These are phyloP conservation scores for Nitzschia sp. DNA, from an alignment of 108 stramenopile species.

Conservation along the genomic window DNA sequence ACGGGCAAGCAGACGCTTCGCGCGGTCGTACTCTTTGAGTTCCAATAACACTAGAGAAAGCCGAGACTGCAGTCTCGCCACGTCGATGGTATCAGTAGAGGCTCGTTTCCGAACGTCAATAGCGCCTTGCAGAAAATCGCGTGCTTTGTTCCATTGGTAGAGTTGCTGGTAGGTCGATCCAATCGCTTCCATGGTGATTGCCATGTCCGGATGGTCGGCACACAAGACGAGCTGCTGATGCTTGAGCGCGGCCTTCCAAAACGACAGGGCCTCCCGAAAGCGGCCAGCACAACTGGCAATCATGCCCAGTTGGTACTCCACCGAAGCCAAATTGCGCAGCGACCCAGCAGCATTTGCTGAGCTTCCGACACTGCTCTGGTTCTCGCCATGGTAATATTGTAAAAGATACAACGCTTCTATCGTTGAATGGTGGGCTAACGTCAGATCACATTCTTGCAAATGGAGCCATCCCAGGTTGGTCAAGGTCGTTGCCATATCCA, in stretches of 20 bases:
- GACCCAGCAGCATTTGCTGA: neutral
- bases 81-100: neutral
- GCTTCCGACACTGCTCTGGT: neutral
- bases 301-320: slow-evolving; percentile 14
- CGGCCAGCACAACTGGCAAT: slow-evolving; percentile 2
- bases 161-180: slow-evolving; percentile 5
- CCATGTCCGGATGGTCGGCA: neutral
- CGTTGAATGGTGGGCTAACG: slow-evolving; percentile 7
- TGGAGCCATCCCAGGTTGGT: slow-evolving; percentile 15
- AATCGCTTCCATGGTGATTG: slow-evolving; percentile 13
- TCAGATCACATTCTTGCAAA: slow-evolving; percentile 3
- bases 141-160: neutral
- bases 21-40: neutral
- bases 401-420: slow-evolving; percentile 17
- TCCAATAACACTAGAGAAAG: neutral
- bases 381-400: neutral
- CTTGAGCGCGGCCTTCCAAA: neutral
- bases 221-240: slow-evolving; percentile 4
- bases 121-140: neutral
- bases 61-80: slow-evolving; percentile 3
- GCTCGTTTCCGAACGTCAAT: slow-evolving; percentile 4
- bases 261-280: neutral
- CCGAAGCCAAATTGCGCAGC: slow-evolving; percentile 11
- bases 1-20: neutral
- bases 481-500: slow-evolving; percentile 15